Evolutionary conservation across 2,329 filamentous ascomycete species (phyloP), one percentile per base, ranked within the genome.

Genomic region (Orbilia quercus): DNA sequence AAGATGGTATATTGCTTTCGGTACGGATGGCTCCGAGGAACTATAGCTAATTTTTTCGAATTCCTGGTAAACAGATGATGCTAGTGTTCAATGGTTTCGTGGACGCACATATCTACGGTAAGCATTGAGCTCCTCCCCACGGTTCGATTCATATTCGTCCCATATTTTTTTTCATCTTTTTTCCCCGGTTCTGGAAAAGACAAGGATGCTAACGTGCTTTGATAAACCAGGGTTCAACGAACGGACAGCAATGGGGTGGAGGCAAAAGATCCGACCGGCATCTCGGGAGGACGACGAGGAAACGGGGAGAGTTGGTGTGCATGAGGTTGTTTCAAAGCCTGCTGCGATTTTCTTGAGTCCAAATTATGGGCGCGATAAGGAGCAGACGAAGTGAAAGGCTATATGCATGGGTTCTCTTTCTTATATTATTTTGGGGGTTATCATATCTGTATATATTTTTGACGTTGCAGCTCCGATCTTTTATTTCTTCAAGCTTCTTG

Each of bases 1-100:
- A 31, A n/a, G 25, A 14, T 9, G 14, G 28, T 22, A 20, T 54
- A 40, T 54, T 31, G 18, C 34, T 40, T 62, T 60, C 67, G 67
- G 53, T 55, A 59, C 51, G 51, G 66, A 23, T 64, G 50, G 51
- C 53, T 64, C 66, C 66, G 67, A 65, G 53, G 51, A 71, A 65
- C 65, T 59, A 51, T 65, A 59, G 67, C 67, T 72, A 72, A 72
- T 60, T 31, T 38, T 31, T 31, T 31, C 28, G 42, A 16, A 16
- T 50, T 42, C 38, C 18, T 34, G n/a, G 12, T 51, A n/a, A 9
- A 36, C 44, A 72, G 67, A 65, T 72, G 67, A 54, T 72, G 16
- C 51, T 72, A 53, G 59, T 65, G 16, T 72, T 72, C 25, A 72
- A 65, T 25, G 67, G 67, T n/a, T 72, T 72, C 22, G 67, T 72